These are phyloP conservation scores for Phytophthora palmivora DNA, from an alignment of 352 stramenopile genomes.

Conservation along the genomic window DNA sequence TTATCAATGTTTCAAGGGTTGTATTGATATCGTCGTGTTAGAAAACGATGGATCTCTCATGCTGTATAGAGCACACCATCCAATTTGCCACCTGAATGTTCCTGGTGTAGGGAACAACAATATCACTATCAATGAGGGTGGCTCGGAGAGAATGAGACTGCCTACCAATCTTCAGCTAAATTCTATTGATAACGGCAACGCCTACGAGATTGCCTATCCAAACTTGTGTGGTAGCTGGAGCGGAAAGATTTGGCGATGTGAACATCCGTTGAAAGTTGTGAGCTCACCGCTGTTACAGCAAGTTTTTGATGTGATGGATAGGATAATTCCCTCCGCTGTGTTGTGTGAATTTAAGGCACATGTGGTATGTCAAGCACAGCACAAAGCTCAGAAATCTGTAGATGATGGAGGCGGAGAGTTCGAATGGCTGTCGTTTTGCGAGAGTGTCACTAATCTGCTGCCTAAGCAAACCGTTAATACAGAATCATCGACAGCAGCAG, in stretches of 20 bases:
- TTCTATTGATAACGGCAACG: constrained; percentile 22
- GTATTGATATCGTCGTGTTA: constrained; percentile 54
- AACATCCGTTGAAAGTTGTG: constrained; percentile 49
- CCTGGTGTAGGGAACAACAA: constrained; percentile 5
- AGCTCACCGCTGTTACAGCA: constrained; percentile 42
- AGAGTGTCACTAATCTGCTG: constrained; percentile 25
- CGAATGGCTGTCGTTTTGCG: constrained; percentile 43
- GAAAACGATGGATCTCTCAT: constrained; percentile 35
- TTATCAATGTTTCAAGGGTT: not conserved
- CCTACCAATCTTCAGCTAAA: constrained; percentile 33
- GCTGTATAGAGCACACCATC: constrained; percentile 41
- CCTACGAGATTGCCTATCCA: constrained; percentile 43
- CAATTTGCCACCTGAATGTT: constrained; percentile 43
- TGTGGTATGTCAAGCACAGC: constrained; percentile 25
- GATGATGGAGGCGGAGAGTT: constrained; percentile 13
- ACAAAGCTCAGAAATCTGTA: constrained; percentile 11
- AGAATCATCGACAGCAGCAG: not conserved
- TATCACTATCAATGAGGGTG: constrained; percentile 1
- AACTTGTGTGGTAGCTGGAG: constrained; percentile 21
- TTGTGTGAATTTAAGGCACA: constrained; percentile 32
- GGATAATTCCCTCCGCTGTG: constrained; percentile 25
- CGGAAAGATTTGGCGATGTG: constrained; percentile 42
- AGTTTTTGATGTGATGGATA: constrained; percentile 44
- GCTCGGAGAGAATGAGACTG: constrained; percentile 13
- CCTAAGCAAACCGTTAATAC: constrained; percentile 1